Percentiles rank a stretch among this genome's conserved stretches.
Conservation (phyloP, 2,329 filamentous ascomycete species). For the Penicillium oxalicum region DNA sequence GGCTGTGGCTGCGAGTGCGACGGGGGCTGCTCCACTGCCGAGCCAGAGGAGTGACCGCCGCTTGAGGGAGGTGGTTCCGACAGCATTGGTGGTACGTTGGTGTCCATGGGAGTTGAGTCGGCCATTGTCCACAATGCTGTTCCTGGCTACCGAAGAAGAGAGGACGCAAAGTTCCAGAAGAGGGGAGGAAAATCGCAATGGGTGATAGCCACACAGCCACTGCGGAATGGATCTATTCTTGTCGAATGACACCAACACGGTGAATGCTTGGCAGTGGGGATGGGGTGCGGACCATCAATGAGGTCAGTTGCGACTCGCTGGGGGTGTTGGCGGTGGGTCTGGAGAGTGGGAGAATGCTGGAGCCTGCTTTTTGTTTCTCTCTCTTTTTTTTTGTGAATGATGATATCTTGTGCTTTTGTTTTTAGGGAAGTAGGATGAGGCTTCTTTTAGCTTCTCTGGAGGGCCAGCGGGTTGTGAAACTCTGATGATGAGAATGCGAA, state of each 20-base stretch:
- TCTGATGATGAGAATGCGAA: neutral
- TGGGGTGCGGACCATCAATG: conserved; percentile 11
- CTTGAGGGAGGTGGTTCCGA: conserved; percentile 29
- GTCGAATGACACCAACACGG: conserved; percentile 11
- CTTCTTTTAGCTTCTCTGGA: neutral
- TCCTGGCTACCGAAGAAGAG: neutral
- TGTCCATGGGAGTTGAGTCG: conserved; percentile 24
- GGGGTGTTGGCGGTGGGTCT: neutral
- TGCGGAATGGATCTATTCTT: conserved; percentile 12
- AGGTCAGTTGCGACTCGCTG: conserved; percentile 9
- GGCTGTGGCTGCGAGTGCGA: conserved; percentile 14
- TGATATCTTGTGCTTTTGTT: neutral
- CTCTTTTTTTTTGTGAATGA: neutral
- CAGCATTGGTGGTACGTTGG: conserved; percentile 17
- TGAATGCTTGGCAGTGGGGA: conserved; percentile 16
- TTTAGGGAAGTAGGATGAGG: neutral
- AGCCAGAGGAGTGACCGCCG: conserved; percentile 24
- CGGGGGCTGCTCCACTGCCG: conserved; percentile 15
- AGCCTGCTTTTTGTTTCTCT: conserved; percentile 4
- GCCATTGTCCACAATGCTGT: conserved; percentile 20
- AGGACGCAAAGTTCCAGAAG: neutral
- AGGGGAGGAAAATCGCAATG: conserved; percentile 4
- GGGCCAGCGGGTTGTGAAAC: neutral
- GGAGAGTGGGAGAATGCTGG: conserved; percentile 8
- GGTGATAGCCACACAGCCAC: conserved; percentile 2